Evolutionary conservation across 2,329 filamentous ascomycete species (phyloP), one percentile per base, ranked within the genome.

Genomic region (Fusarium sp.): DNA sequence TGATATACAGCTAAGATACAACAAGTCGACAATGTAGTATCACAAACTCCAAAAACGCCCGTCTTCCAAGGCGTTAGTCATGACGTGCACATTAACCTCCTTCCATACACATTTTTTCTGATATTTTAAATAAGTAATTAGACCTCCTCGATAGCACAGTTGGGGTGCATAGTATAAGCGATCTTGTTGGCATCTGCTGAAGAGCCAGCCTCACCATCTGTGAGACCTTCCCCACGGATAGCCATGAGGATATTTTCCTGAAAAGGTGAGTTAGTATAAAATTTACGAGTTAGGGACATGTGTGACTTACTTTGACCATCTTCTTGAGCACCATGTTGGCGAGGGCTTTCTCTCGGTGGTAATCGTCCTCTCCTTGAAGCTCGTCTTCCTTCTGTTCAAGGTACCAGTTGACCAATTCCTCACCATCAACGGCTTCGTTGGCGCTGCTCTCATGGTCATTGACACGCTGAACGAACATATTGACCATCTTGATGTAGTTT

Each of bases 91-190:
- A 60, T 59, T 64, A 65, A 40, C 38, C 41, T 46, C 20, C 18
- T 33, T 41, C 23, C 44, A 38, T 44, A 46, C 20, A 52, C 53
- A 40, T 23, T 30, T 33, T 61, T n/a, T 41, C 13, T 23, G 41
- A 12, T 27, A 20, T 38, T 27, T 53, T 44, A 15, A 42, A 32
- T n/a, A 42, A 32, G n/a, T 46, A 44, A 49, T 78, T 76, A 87
- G 48, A 81, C 80, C 68, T 90, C 88, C 71, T 97, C 95, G 13
- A 97, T 86, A 0, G 93, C 93, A 78, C 93, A 97, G 83, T 98
- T 98, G 64, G 96, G 96, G 83, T 99, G 96, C 73, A 99, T 79
- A 30, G 98, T 92, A 79, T 98, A 99, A 56, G 96, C 88, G 7
- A 92, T 85, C 18, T 75, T 59, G 3, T 75, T 73, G 3, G 75